These are phyloP conservation scores for Trichoderma semiorbis DNA, from an alignment of 2,329 filamentous ascomycete species.

Conservation along the genomic window DNA sequence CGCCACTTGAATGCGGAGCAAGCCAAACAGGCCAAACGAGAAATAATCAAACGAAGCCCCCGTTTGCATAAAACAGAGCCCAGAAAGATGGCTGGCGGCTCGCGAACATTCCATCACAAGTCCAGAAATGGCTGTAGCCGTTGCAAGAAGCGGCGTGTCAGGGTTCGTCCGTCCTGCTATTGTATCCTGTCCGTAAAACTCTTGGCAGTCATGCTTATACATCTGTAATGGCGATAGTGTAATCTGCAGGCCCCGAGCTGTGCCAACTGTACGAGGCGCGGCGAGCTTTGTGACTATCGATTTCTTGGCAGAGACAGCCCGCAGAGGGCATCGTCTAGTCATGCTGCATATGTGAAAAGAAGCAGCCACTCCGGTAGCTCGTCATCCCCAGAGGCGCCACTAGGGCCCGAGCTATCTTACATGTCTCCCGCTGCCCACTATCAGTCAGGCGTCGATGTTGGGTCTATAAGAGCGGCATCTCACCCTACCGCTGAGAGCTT, in stretches of 20 bases:
- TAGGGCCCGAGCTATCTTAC: neutral
- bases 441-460: neutral
- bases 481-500: neutral
- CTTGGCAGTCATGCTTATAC: neutral
- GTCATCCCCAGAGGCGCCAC: neutral
- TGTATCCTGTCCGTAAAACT: neutral
- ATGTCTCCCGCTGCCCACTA: neutral
- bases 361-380: neutral
- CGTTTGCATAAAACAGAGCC: neutral
- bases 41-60: neutral
- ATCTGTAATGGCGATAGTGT: neutral
- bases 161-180: neutral
- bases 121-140: slow-evolving; percentile 3
- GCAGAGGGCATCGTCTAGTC: neutral
- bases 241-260: slow-evolving; percentile 11
- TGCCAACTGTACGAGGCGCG: slow-evolving; percentile 7
- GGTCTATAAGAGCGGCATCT: neutral
- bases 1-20: neutral
- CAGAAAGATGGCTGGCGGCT: neutral
- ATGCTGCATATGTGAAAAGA: neutral
- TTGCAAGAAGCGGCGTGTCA: slow-evolving; percentile 13
- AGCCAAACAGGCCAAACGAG: neutral
- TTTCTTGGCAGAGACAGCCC: slow-evolving; percentile 3
- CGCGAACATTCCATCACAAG: slow-evolving; percentile 11
- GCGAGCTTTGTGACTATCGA: slow-evolving; percentile 8